Percentiles rank a stretch among this genome's conserved stretches.
Evolutionary conservation across 208 protist species (phyloP).

Genomic region (Trypanosoma platydactyli): DNA sequence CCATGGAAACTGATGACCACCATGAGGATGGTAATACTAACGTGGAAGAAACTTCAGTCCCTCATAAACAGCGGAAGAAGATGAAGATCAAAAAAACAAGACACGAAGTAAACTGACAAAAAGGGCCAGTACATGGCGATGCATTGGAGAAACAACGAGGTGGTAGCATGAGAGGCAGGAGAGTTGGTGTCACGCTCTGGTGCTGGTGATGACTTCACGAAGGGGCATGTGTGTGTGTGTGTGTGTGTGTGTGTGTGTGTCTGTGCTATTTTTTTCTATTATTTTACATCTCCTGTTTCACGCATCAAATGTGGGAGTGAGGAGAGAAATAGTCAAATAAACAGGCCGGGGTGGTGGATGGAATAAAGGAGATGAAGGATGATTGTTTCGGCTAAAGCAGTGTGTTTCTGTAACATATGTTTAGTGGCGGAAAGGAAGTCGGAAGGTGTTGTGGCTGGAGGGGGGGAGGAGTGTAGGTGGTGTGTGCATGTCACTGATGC

Average conservation of each 20-base stretch:
- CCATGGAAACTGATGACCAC: conserved; percentile 14
- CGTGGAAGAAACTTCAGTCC: background rate
- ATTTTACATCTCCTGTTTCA: no score
- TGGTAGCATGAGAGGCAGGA: background rate
- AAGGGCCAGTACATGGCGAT: background rate
- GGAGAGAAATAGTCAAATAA: no score
- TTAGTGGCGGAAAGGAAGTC: no score
- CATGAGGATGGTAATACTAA: background rate
- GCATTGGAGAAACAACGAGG: background rate
- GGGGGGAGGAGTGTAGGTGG: conserved; percentile 2
- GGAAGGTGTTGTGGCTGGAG: background rate
- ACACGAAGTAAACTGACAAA: conserved; percentile 17
- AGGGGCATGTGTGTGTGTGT: background rate
- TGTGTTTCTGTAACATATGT: no score
- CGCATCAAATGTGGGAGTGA: no score
- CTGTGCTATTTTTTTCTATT: no score
- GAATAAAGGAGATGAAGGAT: no score
- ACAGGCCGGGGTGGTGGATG: no score
- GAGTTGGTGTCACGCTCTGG: background rate
- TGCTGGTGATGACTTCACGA: background rate
- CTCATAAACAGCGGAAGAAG: conserved; percentile 1
- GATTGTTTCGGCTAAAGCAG: no score
- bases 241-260: background rate
- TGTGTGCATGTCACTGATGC: background rate
- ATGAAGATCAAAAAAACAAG: conserved; percentile 6